Evolutionary conservation across 75 land plant genomes (phyloP).

Genomic region (Picea glauca): DNA sequence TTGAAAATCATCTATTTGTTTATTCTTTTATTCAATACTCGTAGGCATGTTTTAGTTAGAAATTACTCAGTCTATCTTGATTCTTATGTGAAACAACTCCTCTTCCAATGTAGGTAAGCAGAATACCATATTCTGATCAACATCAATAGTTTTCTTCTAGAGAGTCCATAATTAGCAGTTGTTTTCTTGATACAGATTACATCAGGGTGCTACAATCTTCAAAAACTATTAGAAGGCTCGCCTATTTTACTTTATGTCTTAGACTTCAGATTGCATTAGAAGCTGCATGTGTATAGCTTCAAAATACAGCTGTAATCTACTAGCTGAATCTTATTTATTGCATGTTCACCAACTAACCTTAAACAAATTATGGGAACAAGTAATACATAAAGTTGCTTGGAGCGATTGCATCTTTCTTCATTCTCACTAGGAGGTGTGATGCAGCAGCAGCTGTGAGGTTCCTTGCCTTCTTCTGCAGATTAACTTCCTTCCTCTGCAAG

Average conservation of each 20-base stretch:
- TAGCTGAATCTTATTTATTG: no score
- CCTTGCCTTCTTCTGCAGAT: no score
- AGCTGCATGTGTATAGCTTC: no score
- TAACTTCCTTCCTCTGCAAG: no score
- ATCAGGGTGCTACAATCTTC: neutral
- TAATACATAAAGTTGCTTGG: no score
- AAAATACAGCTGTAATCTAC: no score
- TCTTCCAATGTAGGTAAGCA: neutral
- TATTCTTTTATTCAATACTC: neutral
- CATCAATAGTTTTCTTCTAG: neutral
- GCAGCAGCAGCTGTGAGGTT: no score
- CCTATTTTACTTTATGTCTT: neutral
- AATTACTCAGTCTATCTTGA: neutral
- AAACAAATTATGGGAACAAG: no score
- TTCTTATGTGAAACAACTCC: neutral
- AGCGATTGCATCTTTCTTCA: no score
- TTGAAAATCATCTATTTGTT: neutral
- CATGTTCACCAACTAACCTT: no score
- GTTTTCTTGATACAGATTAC: neutral
- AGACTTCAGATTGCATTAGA: no score
- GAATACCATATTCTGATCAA: neutral
- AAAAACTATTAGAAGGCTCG: neutral
- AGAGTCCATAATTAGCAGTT: neutral
- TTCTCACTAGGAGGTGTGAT: no score
- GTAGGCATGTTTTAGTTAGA: neutral